These are phyloP conservation scores for Cutaneotrichosporon dermatis DNA, from an alignment of 1,284 basidiomycete species.

Conservation along the genomic window DNA sequence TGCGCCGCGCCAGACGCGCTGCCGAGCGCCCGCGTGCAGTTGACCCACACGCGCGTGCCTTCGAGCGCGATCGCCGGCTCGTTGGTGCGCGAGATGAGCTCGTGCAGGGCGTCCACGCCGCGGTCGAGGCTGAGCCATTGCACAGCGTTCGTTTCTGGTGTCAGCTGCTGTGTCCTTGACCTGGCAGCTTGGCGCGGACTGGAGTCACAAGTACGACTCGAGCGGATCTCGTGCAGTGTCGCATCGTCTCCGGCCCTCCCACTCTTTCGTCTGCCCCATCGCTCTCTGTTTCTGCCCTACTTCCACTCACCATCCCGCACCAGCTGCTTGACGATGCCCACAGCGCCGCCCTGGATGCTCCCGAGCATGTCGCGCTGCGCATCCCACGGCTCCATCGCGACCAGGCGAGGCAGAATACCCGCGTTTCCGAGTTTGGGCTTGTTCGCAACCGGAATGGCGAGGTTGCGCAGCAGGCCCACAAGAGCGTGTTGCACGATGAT, in stretches of 20 bases:
- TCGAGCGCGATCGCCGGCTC: slow-evolving; percentile 80
- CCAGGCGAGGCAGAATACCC: slow-evolving; percentile 61
- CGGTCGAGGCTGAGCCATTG: slow-evolving; percentile 16
- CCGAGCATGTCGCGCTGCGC: slow-evolving; percentile 71
- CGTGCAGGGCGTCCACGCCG: slow-evolving; percentile 62
- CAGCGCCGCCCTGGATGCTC: slow-evolving; percentile 78
- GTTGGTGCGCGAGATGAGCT: slow-evolving; percentile 71
- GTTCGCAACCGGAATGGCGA: slow-evolving; percentile 66
- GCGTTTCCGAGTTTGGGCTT: slow-evolving; percentile 61
- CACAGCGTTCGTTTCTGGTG: slow-evolving; percentile 11
- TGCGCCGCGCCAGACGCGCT: slow-evolving; percentile 38
- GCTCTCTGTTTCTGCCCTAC: no score
- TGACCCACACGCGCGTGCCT: slow-evolving; percentile 52
- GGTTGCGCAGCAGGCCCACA: slow-evolving; percentile 74
- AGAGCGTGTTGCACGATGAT: slow-evolving; percentile 79
- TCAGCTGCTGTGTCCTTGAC: not conserved
- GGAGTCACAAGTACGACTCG: no score
- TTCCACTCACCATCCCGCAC: slow-evolving; percentile 9
- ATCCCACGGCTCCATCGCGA: slow-evolving; percentile 66
- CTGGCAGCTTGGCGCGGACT: no score
- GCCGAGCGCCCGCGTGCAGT: slow-evolving; percentile 22
- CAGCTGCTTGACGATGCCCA: slow-evolving; percentile 83
- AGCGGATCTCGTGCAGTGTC: no score
- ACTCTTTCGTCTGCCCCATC: no score
- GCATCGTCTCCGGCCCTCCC: no score